These are phyloP conservation scores for Elsinoe ampelina DNA, from an alignment of 2,329 filamentous ascomycete species.

Conservation along the genomic window DNA sequence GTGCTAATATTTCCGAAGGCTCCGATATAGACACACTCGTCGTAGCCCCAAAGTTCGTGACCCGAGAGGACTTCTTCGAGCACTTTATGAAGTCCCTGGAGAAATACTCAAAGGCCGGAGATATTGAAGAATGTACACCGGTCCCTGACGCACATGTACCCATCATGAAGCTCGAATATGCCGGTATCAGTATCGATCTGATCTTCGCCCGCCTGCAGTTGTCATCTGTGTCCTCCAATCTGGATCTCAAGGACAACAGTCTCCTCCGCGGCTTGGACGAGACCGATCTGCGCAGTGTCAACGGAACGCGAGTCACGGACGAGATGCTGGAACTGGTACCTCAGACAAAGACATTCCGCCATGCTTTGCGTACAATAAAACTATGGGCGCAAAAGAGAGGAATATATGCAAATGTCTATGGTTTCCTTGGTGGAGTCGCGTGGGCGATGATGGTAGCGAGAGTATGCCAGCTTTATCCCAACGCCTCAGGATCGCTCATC, in stretches of 20 bases:
- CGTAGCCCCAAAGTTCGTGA: conserved; percentile 81
- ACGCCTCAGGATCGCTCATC: conserved; percentile 78
- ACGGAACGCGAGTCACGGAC: conserved; percentile 88
- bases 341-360: conserved; percentile 78
- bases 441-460: conserved; percentile 97
- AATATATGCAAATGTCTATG: not conserved
- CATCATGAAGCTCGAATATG: conserved; percentile 93
- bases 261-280: conserved; percentile 81
- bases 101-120: conserved; percentile 64
- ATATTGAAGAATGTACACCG: conserved; percentile 73
- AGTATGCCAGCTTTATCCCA: conserved; percentile 92
- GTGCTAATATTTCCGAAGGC: conserved; percentile 37
- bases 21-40: conserved; percentile 98
- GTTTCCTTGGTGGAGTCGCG: conserved; percentile 56
- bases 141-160: conserved; percentile 90
- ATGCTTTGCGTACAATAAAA: conserved; percentile 86
- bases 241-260: conserved; percentile 73
- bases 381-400: conserved; percentile 70
- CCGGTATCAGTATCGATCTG: conserved; percentile 86
- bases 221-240: conserved; percentile 42
- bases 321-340: conserved; percentile 85
- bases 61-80: conserved; percentile 83
- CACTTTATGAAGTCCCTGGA: conserved; percentile 73
- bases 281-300: conserved; percentile 76
- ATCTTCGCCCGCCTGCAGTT: conserved; percentile 49